These are phyloP conservation scores for Pythium rishiriense DNA, from an alignment of 352 stramenopile species.

Conservation along the genomic window DNA sequence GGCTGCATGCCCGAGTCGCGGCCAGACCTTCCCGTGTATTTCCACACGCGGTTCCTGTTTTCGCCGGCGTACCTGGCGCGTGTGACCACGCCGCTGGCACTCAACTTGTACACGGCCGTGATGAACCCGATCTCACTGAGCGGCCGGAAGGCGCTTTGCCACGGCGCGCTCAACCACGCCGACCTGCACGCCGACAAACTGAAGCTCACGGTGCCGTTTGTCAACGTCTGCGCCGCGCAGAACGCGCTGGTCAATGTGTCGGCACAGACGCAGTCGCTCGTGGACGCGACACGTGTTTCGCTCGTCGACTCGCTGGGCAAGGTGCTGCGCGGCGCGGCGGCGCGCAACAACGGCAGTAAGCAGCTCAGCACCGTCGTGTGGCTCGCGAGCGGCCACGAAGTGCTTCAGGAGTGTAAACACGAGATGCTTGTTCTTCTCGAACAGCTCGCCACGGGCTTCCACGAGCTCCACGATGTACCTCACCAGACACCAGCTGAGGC, in stretches of 20 bases:
- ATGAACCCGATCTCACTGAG: constrained; percentile 93
- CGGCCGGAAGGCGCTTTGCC: constrained; percentile 88
- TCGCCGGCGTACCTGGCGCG: constrained; percentile 88
- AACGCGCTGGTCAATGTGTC: constrained; percentile 84
- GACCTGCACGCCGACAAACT: constrained; percentile 66
- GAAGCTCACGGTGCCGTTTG: constrained; percentile 71
- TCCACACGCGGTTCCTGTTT: constrained; percentile 95
- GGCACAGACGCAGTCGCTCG: constrained; percentile 75
- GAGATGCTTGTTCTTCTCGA: constrained; percentile 88
- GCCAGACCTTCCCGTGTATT: constrained; percentile 95
- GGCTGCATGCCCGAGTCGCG: constrained; percentile 85
- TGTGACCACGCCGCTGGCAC: constrained; percentile 92
- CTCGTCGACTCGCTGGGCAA: constrained; percentile 86
- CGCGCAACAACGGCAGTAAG: constrained; percentile 16
- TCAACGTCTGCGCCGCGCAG: constrained; percentile 89
- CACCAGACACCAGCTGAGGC: constrained; percentile 22
- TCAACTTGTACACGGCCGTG: constrained; percentile 96
- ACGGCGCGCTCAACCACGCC: constrained; percentile 82
- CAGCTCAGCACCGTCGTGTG: constrained; percentile 62
- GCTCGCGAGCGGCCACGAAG: constrained; percentile 91
- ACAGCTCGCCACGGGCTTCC: constrained; percentile 93
- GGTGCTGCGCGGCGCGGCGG: constrained; percentile 39
- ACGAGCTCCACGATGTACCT: constrained; percentile 85
- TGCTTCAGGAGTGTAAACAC: constrained; percentile 93
- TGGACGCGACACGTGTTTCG: constrained; percentile 33